Percentiles rank a stretch among this genome's conserved stretches.
phyloP scores from a whole-genome alignment of 2,329 filamentous ascomycete genomes.

The Tolypocladium guangdongense region DNA sequence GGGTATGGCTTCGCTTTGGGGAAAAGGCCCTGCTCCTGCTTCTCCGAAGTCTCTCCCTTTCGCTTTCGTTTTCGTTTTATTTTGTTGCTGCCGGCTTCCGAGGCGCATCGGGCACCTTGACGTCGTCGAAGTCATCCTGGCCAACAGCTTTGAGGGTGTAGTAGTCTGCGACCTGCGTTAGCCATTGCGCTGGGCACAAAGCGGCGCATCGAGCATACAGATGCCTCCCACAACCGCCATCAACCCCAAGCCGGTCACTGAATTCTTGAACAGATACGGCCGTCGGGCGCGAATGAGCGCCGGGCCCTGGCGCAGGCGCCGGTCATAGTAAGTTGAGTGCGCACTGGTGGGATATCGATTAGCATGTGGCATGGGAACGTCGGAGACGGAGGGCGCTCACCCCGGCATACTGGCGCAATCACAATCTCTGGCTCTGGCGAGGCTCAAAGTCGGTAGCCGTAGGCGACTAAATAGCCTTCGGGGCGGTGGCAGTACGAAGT shows the following conservation, averaged over 20 bases:
- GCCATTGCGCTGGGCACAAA: neutral
- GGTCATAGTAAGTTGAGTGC: conserved; percentile 77
- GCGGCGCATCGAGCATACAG: conserved; percentile 54
- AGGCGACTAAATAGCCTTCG: too few relatives aligned
- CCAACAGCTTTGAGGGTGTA: conserved; percentile 73
- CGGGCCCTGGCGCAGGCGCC: conserved; percentile 71
- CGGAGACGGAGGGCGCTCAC: neutral
- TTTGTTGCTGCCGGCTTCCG: conserved; percentile 28
- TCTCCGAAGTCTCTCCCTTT: neutral
- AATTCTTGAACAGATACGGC: conserved; percentile 87
- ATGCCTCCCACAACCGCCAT: conserved; percentile 68
- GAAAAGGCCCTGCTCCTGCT: neutral
- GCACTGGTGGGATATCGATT: conserved; percentile 23
- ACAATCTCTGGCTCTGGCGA: neutral
- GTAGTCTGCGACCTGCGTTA: conserved; percentile 29
- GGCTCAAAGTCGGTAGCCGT: neutral
- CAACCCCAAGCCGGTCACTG: conserved; percentile 66
- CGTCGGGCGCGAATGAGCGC: conserved; percentile 85
- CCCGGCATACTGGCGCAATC: neutral
- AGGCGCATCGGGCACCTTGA: conserved; percentile 73
- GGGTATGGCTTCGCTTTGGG: too few relatives aligned
- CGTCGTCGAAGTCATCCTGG: conserved; percentile 94
- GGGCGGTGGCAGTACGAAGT: too few relatives aligned
- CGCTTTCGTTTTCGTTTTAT: neutral
- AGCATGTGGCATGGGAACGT: neutral